phyloP scores from a whole-genome alignment of 2,329 filamentous ascomycete genomes.

The Aspergillus sp. region DNA sequence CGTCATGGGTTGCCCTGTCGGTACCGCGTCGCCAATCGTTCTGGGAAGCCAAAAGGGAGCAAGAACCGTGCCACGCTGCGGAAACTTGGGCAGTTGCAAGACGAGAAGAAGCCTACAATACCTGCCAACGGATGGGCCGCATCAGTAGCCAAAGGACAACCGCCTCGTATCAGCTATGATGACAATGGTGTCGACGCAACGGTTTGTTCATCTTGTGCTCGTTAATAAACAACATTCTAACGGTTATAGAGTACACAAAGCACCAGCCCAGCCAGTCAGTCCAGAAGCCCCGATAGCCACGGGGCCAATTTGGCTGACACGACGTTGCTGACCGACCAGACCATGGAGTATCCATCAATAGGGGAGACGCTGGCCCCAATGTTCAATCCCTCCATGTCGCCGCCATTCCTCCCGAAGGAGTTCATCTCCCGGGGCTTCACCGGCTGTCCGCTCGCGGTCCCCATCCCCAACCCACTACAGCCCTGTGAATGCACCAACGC shows the following conservation, averaged over 20 bases:
- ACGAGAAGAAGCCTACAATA: constrained; percentile 26
- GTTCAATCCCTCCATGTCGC: constrained; percentile 32
- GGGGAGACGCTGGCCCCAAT: constrained; percentile 18
- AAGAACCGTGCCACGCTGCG: constrained; percentile 41
- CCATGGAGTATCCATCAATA: constrained; percentile 12
- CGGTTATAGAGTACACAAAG: background rate
- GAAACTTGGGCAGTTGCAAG: constrained; percentile 39
- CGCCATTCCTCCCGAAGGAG: constrained; percentile 33
- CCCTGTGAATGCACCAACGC: constrained; percentile 35
- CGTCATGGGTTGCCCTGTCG: constrained; percentile 41
- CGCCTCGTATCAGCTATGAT: constrained; percentile 8
- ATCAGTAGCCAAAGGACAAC: constrained; percentile 5
- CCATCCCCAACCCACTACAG: constrained; percentile 26
- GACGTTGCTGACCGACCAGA: constrained; percentile 12
- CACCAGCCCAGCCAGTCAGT: constrained; percentile 20
- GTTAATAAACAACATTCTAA: background rate
- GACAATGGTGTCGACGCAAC: constrained; percentile 5
- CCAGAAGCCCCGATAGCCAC: constrained; percentile 31
- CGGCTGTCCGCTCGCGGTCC: constrained; percentile 31
- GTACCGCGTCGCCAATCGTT: constrained; percentile 42
- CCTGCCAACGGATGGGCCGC: constrained; percentile 5
- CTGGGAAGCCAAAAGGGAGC: constrained; percentile 43
- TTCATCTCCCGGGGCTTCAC: constrained; percentile 28
- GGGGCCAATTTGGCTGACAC: constrained; percentile 16
- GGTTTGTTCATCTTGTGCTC: background rate